Evolutionary conservation across 805 yeast species (phyloP), one percentile per base, ranked within the genome.

Genomic region (Nadsonia fulvescens): DNA sequence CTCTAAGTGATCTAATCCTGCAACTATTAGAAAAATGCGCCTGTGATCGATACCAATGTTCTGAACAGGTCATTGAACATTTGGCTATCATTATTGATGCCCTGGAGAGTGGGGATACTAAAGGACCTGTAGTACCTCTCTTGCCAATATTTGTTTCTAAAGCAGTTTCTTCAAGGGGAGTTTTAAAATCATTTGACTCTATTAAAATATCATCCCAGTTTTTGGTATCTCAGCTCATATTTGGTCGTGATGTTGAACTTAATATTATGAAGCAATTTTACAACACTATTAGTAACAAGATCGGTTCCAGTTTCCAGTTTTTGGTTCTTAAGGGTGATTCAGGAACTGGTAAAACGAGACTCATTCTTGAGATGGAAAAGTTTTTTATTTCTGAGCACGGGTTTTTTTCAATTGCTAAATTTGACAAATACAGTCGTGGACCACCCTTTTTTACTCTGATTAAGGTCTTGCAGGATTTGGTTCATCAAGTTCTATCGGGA

Each of bases 301-400:
- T 30, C 30, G 38, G 49, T 33, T 24, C 25, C 10, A n/a, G n/a
- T n/a, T 36, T 44, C 21, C 36, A 42, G 37, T 21, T 47, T 6
- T 33, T 54, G 1, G 32, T 60, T 5, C 36, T 63, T 3, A 36
- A 42, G 1, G 70, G 70, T 9, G 50, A 43, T 3, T 31, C 54
- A 1, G 70, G 70, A 2, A 39, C 48, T 5, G 70, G 70, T 2
- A 62, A 61, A 37, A 46, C 63, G 1, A 42, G 58, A 4, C 31
- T 63, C 5, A 37, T 63, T 5, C 43, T 44, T 15, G 63, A 57
- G 15, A 32, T 62, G 22, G 51, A 48, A 27, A 43, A 51, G 5
- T 37, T 39, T 3, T 48, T 61, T 4, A 35, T 53, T 7, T 37
- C 53, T 2, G 42, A 44, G 16, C 47, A 48, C 24, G 30, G 37